These are phyloP conservation scores for Cordyceps fumosorosea DNA, from an alignment of 2,329 filamentous ascomycete genomes.

Conservation along the genomic window DNA sequence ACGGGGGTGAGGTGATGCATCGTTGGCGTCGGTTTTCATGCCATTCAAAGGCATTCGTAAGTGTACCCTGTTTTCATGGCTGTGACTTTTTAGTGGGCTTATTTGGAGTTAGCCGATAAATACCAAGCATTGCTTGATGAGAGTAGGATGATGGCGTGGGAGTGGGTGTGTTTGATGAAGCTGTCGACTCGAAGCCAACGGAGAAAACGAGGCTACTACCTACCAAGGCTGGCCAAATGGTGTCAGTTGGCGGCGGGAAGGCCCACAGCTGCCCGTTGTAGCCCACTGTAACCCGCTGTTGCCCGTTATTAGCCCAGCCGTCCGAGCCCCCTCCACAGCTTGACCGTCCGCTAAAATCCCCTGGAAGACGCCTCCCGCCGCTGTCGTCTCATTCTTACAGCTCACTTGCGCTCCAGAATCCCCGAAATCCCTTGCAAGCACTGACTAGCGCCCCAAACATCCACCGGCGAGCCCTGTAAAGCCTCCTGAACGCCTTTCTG, in stretches of 20 bases:
- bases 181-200: background rate
- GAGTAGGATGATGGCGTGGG: background rate
- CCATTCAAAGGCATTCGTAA: background rate
- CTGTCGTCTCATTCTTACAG: no score
- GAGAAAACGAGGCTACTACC: conserved; percentile 3
- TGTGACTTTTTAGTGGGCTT: background rate
- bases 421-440: background rate
- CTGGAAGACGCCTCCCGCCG: background rate
- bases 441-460: background rate
- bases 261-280: background rate
- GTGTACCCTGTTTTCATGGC: background rate
- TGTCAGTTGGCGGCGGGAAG: conserved; percentile 8
- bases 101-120: background rate
- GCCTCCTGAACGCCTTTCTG: background rate
- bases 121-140: background rate
- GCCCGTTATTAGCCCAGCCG: background rate
- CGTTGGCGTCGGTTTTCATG: background rate
- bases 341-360: background rate
- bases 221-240: background rate
- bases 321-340: no score
- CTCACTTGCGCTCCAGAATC: background rate
- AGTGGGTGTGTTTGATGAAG: background rate
- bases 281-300: background rate
- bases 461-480: background rate
- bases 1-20: background rate